Evolutionary conservation across 306 rosid genomes (phyloP), one percentile per base, ranked within the genome.

Genomic region (Quercus aquifolioides): DNA sequence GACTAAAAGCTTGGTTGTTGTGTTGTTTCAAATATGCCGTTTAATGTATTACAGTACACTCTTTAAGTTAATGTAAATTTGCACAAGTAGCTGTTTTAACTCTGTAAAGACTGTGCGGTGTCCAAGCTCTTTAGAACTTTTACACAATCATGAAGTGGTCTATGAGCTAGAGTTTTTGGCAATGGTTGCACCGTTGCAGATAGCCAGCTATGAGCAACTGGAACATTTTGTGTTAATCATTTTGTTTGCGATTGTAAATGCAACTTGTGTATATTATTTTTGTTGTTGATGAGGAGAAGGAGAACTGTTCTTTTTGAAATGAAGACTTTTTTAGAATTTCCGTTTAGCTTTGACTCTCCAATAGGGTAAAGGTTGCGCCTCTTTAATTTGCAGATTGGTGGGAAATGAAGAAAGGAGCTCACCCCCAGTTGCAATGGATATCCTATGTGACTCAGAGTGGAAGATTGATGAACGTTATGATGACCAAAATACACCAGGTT

Each of bases 371-470:
- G 51, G 8, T 67, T 33, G 51, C 56, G 52, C 41, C 26, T 51
- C 41, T 10, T 74, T 4, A 13, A 13, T 19, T 82, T 73, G 77
- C 54, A 69, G 73, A 51, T 81, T 77, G 35, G 23, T 5, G 15
- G 82, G 77, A 84, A 70, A 95, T 95, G 99, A 95, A 85, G 94
- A 95, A 95, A 85, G 99, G 98, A 10, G 3, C 87, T 49, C 99
- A 95, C 74, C 99, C 99, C 56, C 98, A 93, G 89, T 90, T 86
- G 97, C 98, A 95, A 74, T 95, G 97, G 97, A 90, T 95, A 78
- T 89, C 97, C 1, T 93, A 93, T 54, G 98, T 93, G 55, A 95
- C 97, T 17, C 97, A 91, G 87, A 88, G 90, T 11, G 99, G 99
- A n/a, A 86, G 97, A 76, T 84, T 95, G 91, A 84, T 93, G 94